A percentile compares a stretch with the other conserved stretches of the same genome.
phyloP scores from a whole-genome alignment of 148 eudicot genomes.

The Nyssa sinensis region DNA sequence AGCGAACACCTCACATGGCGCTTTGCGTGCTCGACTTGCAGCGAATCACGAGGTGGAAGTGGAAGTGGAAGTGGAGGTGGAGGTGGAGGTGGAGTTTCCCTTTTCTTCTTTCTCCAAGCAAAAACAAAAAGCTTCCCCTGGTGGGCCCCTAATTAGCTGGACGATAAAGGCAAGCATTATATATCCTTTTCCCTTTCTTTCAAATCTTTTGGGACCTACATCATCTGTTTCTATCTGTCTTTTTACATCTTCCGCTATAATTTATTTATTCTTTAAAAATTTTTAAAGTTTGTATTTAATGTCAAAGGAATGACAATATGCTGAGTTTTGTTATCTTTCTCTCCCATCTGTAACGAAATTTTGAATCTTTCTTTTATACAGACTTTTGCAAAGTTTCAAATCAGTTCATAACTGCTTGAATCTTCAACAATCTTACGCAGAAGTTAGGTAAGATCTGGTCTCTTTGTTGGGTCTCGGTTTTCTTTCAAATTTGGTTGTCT shows the following conservation, averaged over 20 bases:
- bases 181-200: not conserved
- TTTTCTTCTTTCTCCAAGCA: not conserved
- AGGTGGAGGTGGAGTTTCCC: no score
- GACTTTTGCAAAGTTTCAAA: constrained; percentile 4
- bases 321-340: not conserved
- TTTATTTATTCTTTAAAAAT: not conserved
- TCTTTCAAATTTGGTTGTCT: not conserved
- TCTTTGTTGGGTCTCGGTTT: not conserved
- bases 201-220: not conserved
- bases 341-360: not conserved
- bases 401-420: not conserved
- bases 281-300: not conserved
- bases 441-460: constrained; percentile 3
- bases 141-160: constrained; percentile 12
- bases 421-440: not conserved
- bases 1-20: constrained; percentile 7
- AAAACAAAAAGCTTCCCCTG: constrained; percentile 7
- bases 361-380: constrained; percentile 10
- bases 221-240: not conserved
- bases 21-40: not conserved
- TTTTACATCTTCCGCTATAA: constrained; percentile 11
- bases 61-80: no score
- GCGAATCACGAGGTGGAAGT: not conserved
- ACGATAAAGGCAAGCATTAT: not conserved
- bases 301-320: constrained; percentile 4